Conservation (phyloP, 106 monocot genomes). For the Dendrobium nobile region DNA sequence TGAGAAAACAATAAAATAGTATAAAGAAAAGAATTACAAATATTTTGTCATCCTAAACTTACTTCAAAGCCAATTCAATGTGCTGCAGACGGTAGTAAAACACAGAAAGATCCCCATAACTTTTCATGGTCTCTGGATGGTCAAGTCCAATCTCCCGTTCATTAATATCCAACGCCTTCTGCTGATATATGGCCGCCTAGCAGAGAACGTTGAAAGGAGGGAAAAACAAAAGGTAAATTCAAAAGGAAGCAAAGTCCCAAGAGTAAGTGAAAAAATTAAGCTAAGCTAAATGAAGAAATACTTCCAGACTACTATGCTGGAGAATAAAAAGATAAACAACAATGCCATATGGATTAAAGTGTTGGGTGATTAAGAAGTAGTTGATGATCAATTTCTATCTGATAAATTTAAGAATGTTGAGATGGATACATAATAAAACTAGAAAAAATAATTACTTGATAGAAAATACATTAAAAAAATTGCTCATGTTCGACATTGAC, state of each 20-base stretch:
- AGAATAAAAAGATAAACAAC: neutral
- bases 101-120: conserved; percentile 95
- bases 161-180: conserved; percentile 91
- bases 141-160: conserved; percentile 94
- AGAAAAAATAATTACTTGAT: neutral
- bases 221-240: neutral
- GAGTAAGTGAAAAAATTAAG: too few relatives aligned
- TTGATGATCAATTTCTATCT: neutral
- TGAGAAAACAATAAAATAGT: neutral
- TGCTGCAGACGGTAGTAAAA: conserved; percentile 96
- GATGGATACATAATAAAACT: neutral
- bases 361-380: neutral
- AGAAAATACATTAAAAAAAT: neutral
- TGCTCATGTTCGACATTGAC: neutral
- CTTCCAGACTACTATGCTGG: neutral
- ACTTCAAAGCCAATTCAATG: conserved; percentile 88
- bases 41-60: conserved; percentile 20
- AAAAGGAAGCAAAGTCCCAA: neutral
- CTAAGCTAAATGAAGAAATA: too few relatives aligned
- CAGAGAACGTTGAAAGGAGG: neutral
- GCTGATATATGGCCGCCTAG: conserved; percentile 93
- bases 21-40: neutral
- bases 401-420: neutral
- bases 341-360: neutral
- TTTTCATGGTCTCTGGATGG: conserved; percentile 94